Base-by-base conservation (phyloP, 306 rosid species). In the Arachis hypogaea region DNA sequence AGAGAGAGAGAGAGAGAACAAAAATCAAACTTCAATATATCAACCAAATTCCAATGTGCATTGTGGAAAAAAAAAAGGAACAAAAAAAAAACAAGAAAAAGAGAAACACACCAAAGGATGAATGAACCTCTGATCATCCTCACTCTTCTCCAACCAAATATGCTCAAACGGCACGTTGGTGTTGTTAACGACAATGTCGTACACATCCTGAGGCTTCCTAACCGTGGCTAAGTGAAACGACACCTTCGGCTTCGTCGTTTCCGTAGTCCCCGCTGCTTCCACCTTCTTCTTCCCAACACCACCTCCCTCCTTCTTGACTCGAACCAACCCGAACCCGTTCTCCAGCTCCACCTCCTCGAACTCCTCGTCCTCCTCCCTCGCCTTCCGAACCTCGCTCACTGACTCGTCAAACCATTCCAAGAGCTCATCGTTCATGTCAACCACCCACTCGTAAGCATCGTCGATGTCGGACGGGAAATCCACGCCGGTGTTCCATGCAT, bases 401-500 rank as follows among this genome's bases (percentile, higher is more conserved):
- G 92, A 80, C 83, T 51, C 60, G 44, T 90, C 90, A 5, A 94
- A 79, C 61, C 88, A 85, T 80, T 88, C 96, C 11, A 88, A 77
- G 8, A 87, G 82, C 59, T 88, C 96, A 50, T 94, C 95, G 78
- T 92, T 92, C 12, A 84, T 83, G 10, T 92, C 83, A 18, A 89
- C 96, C 14, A 94, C 54, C 97, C 99, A 92, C 46, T 92, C 95
- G 41, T 88, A 87, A 8, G 89, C 95, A n/a, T 90, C 96, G 11
- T 94, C 97, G 3, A 84, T 66, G 57, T 88, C 97, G 2, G 22
- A 63, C 3, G 95, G 94, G n/a, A 88, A 91, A 47, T 69, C 59
- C 71, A 85, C 66, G n/a, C 83, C 81, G 55, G 72, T 80, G 45
- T 89, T 88, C 97, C 93, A 88, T 6, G 83, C 50, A 9, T 66